Evolutionary conservation across 148 eudicot genomes (phyloP), one percentile per base, ranked within the genome.

Genomic region (Cornus kousa): DNA sequence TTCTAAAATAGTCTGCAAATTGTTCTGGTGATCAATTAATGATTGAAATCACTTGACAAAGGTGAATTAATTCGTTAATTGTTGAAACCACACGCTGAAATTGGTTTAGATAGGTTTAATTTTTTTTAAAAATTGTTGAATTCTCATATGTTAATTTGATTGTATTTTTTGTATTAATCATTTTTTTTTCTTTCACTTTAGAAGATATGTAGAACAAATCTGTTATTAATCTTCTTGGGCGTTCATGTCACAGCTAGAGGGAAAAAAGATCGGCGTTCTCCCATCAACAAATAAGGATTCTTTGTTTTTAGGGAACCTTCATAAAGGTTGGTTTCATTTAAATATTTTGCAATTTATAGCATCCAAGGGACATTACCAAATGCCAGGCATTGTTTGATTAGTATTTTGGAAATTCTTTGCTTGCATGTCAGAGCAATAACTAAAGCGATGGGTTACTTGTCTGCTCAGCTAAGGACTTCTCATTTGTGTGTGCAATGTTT

Each of bases 191-290:
- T 28, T 13, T 11, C 13, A 23, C 24, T 60, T 68, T 8, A 20
- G 10, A 33, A 32, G 73, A 35, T 14, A 33, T 73, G 70, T 10
- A 24, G 65, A 60, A 39, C 71, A 46, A 40, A 32, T 23, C 19
- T 75, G n/a, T 46, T 79, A 19, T 83, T 71, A 59, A 75, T 71
- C 39, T 67, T 9, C 31, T 81, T 81, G 65, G 53, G 37, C 55
- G 48, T 59, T 78, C 11, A 60, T 78, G 59, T 86, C 81, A 72
- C 94, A 92, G 97, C 75, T 89, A n/a, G 94, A 90, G n/a, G 94
- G 97, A 11, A 90, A 90, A 85, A 82, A 89, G 82, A 85, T 90
- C 69, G 97, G 97, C 16, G 90, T 89, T 81, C 97, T 83, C 53
- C 89, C 90, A 71, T 92, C 97, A 81, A 79, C 68, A 7, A 91